Conservation (phyloP, 2,329 filamentous ascomycete species). For the Leptodontidium sp. region DNA sequence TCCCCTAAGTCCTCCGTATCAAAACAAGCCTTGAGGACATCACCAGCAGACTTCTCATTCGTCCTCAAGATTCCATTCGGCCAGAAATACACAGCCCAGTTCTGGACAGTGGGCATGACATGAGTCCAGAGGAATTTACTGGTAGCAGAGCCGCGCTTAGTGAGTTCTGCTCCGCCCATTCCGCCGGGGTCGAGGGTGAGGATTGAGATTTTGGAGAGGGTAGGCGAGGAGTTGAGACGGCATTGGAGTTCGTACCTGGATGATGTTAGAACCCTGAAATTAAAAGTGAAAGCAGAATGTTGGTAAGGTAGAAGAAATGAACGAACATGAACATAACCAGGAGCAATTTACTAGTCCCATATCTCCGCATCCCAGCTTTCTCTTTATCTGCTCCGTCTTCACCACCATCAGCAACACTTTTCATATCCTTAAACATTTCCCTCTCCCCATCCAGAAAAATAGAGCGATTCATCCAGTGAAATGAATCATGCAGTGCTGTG, state of each 20-base stretch:
- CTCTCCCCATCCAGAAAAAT: neutral
- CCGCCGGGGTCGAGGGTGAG: neutral
- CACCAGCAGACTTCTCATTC: neutral
- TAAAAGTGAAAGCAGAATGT: neutral
- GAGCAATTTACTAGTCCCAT: neutral
- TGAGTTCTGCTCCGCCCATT: neutral
- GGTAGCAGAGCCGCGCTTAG: neutral
- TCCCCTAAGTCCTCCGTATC: neutral
- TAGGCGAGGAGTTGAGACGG: neutral
- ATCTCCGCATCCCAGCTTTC: neutral
- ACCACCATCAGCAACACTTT: neutral
- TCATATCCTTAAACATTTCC: neutral
- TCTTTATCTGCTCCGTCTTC: neutral
- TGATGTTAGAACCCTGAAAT: neutral
- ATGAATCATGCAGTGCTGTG: neutral
- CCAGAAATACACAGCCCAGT: neutral
- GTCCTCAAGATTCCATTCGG: neutral
- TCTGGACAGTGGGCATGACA: slow-evolving; percentile 3
- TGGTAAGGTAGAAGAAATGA: neutral
- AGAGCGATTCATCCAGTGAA: neutral
- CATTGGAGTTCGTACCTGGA: neutral
- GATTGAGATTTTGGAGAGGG: neutral
- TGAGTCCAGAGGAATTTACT: neutral
- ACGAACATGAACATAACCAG: neutral
- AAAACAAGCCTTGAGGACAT: neutral